phyloP scores from a whole-genome alignment of 2,329 filamentous ascomycete species.

The Chlorencoelia australis region DNA sequence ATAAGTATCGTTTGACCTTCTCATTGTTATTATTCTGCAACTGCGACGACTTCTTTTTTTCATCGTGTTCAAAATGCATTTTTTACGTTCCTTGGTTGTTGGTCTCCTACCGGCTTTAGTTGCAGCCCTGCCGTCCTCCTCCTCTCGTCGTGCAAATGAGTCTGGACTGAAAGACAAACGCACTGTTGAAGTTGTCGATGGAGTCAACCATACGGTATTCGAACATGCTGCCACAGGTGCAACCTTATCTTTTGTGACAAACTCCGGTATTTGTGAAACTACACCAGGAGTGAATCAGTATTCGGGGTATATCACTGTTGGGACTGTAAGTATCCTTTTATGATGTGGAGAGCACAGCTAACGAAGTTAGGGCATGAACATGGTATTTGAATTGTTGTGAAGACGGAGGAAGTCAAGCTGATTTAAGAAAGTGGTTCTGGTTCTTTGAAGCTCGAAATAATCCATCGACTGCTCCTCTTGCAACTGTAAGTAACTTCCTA shows the following conservation, averaged over 20 bases:
- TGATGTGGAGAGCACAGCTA: constrained; percentile 21
- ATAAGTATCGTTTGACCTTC: no score
- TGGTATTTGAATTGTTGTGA: no score
- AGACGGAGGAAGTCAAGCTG: neutral
- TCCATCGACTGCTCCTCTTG: constrained; percentile 34
- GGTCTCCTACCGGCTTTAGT: constrained; percentile 8
- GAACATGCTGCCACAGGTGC: constrained; percentile 37
- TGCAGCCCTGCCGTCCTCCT: constrained; percentile 12
- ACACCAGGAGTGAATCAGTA: constrained; percentile 40
- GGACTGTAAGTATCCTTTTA: constrained; percentile 16
- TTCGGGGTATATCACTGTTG: constrained; percentile 40
- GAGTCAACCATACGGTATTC: constrained; percentile 35
- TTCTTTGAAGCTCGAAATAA: constrained; percentile 49
- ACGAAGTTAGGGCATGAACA: constrained; percentile 14
- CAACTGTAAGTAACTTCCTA: no score
- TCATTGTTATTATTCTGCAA: no score
- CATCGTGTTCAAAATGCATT: constrained; percentile 9
- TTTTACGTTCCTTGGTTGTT: constrained; percentile 5
- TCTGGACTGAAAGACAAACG: constrained; percentile 21
- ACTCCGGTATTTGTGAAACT: constrained; percentile 42
- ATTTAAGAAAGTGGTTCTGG: constrained; percentile 28
- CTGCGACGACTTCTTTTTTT: neutral
- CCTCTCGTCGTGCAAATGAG: no score
- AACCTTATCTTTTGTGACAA: constrained; percentile 37
- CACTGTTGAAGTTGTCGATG: constrained; percentile 27